Evolutionary conservation across 768 basidiomycete species (phyloP).

Genomic region (Boletus subparvulus): DNA sequence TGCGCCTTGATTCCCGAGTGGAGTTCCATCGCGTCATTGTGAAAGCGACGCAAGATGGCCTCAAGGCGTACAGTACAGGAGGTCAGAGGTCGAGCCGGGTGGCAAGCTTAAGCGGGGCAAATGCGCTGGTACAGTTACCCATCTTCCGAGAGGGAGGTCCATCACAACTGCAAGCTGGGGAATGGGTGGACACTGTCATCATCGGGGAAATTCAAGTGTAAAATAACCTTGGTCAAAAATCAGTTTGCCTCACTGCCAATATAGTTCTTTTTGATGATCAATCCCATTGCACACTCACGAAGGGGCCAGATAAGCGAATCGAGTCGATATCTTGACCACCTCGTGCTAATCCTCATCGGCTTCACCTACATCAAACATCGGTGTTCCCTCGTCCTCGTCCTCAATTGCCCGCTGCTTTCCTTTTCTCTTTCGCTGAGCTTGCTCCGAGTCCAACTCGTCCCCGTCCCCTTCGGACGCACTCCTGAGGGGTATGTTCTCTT

Average conservation of each 20-base stretch:
- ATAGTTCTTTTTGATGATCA: neutral
- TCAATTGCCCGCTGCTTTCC: slow-evolving; percentile 49
- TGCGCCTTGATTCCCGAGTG: slow-evolving; percentile 69
- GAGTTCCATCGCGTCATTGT: slow-evolving; percentile 84
- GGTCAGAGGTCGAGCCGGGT: slow-evolving; percentile 84
- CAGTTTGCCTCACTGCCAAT: neutral
- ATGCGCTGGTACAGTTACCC: slow-evolving; percentile 74
- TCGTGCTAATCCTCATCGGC: slow-evolving; percentile 47
- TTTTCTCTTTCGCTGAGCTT: slow-evolving; percentile 36
- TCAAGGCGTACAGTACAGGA: slow-evolving; percentile 77
- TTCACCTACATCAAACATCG: slow-evolving; percentile 57
- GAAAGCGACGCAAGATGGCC: slow-evolving; percentile 38
- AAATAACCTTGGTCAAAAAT: neutral
- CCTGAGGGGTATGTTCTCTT: slow-evolving; percentile 75
- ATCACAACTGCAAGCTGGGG: slow-evolving; percentile 50
- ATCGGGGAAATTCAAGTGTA: slow-evolving; percentile 61
- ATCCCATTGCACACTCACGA: too few species aligned
- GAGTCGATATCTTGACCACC: neutral
- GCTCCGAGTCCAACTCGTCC: slow-evolving; percentile 46
- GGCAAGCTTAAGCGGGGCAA: slow-evolving; percentile 77
- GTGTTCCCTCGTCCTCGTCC: slow-evolving; percentile 27
- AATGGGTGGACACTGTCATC: slow-evolving; percentile 56
- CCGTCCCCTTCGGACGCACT: slow-evolving; percentile 32
- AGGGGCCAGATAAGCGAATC: neutral
- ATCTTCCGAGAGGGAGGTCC: slow-evolving; percentile 34